phyloP scores from a whole-genome alignment of 495 filamentous ascomycete species.

The Podospora anserina region DNA sequence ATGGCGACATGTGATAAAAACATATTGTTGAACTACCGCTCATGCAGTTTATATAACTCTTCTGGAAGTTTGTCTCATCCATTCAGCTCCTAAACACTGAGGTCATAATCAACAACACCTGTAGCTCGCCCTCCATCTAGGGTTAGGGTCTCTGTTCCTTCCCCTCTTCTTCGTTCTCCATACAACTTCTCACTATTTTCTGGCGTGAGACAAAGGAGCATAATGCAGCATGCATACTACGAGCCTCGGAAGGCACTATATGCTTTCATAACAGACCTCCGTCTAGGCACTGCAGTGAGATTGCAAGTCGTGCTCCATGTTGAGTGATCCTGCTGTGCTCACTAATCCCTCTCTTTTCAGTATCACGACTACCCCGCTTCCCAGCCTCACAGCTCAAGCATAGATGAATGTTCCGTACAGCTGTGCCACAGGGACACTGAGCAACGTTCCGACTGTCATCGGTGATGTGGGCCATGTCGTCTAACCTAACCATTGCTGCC shows the following conservation, averaged over 20 bases:
- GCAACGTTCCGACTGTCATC: neutral
- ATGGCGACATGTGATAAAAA: too few relatives aligned
- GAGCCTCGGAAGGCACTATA: neutral
- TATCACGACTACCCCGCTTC: neutral
- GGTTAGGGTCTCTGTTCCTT: neutral
- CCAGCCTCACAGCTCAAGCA: neutral
- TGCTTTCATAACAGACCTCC: neutral
- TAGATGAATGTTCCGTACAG: neutral
- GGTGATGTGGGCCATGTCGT: neutral
- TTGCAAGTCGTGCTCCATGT: neutral
- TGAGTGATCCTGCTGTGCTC: neutral
- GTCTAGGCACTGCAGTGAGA: neutral
- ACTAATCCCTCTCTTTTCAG: neutral
- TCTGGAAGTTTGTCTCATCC: too few relatives aligned
- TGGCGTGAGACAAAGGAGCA: neutral
- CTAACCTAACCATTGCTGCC: neutral
- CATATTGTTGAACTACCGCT: too few relatives aligned
- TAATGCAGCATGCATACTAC: neutral
- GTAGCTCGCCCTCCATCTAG: too few relatives aligned
- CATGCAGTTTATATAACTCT: too few relatives aligned
- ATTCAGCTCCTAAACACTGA: too few relatives aligned
- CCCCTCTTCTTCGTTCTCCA: neutral
- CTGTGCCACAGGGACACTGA: neutral
- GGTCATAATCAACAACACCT: too few relatives aligned
- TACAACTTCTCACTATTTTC: neutral